Percentiles rank a stretch among this genome's conserved stretches.
These are phyloP conservation scores for Ogataea ramenticola DNA, from an alignment of 805 yeast genomes.

Conservation along the genomic window DNA sequence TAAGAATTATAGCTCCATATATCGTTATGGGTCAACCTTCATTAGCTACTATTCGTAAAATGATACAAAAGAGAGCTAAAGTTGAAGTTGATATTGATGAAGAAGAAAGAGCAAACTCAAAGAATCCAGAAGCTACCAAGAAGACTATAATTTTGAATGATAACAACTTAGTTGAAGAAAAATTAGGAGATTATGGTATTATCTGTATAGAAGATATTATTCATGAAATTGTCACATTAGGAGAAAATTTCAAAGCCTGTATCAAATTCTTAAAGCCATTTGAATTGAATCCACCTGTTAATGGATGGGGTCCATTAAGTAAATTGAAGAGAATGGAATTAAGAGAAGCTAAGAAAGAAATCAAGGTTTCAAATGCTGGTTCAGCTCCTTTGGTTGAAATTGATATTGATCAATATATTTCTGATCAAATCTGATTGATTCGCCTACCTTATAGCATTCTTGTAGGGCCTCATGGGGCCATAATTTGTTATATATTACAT, in stretches of 20 bases:
- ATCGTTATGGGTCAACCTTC: constrained; percentile 70
- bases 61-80: constrained; percentile 72
- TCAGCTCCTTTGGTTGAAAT: constrained; percentile 61
- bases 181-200: constrained; percentile 59
- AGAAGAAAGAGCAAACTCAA: constrained; percentile 26
- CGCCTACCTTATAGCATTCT: too few species aligned
- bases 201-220: constrained; percentile 78
- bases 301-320: constrained; percentile 69
- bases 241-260: constrained; percentile 56
- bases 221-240: constrained; percentile 58
- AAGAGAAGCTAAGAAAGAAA: constrained; percentile 39
- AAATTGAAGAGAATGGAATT: constrained; percentile 58
- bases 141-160: constrained; percentile 54
- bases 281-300: constrained; percentile 58
- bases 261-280: constrained; percentile 64
- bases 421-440: constrained; percentile 59
- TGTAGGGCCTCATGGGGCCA: too few species aligned
- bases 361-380: constrained; percentile 48
- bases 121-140: constrained; percentile 12
- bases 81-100: constrained; percentile 30
- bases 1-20: constrained; percentile 66
- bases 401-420: constrained; percentile 64
- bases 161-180: constrained; percentile 68
- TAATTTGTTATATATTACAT: too few species aligned
- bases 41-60: constrained; percentile 60